Evolutionary conservation across 164 flowering plant species (phyloP).

Genomic region (Akebia trifoliata): DNA sequence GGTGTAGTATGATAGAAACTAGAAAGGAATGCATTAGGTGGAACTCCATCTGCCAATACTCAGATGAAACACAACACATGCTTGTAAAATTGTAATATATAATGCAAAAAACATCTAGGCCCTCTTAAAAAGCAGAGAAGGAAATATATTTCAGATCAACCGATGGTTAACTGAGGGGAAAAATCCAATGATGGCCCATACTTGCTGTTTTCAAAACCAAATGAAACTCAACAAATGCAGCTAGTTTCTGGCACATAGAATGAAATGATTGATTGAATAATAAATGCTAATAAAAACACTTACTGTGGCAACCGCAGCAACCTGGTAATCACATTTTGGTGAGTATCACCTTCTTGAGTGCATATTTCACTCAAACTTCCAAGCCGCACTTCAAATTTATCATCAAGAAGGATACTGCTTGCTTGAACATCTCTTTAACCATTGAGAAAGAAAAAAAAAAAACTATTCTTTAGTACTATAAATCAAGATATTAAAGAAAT

Average conservation of each 20-base stretch:
- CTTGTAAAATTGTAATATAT: background rate
- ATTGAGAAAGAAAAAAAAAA: too few relatives aligned
- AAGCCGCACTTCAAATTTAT: slow-evolving; percentile 92
- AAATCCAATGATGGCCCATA: too few relatives aligned
- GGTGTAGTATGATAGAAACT: too few relatives aligned
- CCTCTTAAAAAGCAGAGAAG: background rate
- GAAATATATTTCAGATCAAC: background rate
- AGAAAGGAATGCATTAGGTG: too few relatives aligned
- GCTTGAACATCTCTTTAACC: slow-evolving; percentile 91
- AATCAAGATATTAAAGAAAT: background rate
- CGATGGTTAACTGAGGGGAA: too few relatives aligned
- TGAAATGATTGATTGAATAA: slow-evolving; percentile 3
- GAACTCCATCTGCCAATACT: background rate
- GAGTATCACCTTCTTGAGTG: slow-evolving; percentile 75
- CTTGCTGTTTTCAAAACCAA: background rate
- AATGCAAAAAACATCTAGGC: background rate
- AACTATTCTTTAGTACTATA: slow-evolving; percentile 7
- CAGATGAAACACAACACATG: background rate
- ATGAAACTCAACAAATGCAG: background rate
- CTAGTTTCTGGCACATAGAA: background rate
- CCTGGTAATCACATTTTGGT: slow-evolving; percentile 66
- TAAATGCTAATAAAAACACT: slow-evolving; percentile 27
- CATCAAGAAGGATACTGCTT: slow-evolving; percentile 95
- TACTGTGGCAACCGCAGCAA: slow-evolving; percentile 83
- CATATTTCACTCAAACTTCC: slow-evolving; percentile 89